Evolutionary conservation across 2,329 filamentous ascomycete species (phyloP).

Genomic region (Didymella keratinophila): DNA sequence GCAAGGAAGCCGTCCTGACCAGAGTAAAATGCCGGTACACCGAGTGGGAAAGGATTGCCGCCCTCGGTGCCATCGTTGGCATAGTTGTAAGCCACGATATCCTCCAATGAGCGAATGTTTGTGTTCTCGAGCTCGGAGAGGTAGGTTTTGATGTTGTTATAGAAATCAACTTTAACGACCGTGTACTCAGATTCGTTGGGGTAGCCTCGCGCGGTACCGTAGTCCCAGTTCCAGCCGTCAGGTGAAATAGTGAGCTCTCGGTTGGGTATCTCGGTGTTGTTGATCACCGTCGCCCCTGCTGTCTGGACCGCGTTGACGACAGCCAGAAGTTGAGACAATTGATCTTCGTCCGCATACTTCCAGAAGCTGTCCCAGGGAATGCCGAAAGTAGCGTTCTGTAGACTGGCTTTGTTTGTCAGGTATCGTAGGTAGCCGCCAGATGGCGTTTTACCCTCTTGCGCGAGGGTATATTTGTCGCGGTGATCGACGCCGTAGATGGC

Average conservation of each 20-base stretch:
- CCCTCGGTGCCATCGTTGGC: constrained; percentile 73
- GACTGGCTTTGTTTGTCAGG: constrained; percentile 61
- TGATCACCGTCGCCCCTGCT: constrained; percentile 72
- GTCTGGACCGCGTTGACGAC: constrained; percentile 62
- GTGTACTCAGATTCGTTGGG: constrained; percentile 79
- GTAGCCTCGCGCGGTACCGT: constrained; percentile 67
- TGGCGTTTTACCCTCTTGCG: constrained; percentile 64
- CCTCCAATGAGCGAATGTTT: constrained; percentile 31
- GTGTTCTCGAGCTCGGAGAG: constrained; percentile 67
- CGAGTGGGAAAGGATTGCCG: constrained; percentile 61
- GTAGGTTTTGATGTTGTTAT: constrained; percentile 71
- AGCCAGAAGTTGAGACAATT: constrained; percentile 61
- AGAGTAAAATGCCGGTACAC: constrained; percentile 61
- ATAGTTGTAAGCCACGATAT: constrained; percentile 51
- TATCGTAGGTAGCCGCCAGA: constrained; percentile 64
- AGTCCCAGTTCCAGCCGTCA: constrained; percentile 78
- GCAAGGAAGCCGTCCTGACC: constrained; percentile 77
- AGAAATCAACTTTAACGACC: constrained; percentile 75
- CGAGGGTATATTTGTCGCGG: constrained; percentile 71
- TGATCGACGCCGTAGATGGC: constrained; percentile 71
- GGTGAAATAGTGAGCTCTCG: constrained; percentile 69
- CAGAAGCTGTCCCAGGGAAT: constrained; percentile 77
- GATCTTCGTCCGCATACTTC: constrained; percentile 65
- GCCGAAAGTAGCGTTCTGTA: constrained; percentile 71
- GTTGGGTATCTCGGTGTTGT: constrained; percentile 72